phyloP scores from a whole-genome alignment of 768 basidiomycete species.

The Pulveroboletus sp. region DNA sequence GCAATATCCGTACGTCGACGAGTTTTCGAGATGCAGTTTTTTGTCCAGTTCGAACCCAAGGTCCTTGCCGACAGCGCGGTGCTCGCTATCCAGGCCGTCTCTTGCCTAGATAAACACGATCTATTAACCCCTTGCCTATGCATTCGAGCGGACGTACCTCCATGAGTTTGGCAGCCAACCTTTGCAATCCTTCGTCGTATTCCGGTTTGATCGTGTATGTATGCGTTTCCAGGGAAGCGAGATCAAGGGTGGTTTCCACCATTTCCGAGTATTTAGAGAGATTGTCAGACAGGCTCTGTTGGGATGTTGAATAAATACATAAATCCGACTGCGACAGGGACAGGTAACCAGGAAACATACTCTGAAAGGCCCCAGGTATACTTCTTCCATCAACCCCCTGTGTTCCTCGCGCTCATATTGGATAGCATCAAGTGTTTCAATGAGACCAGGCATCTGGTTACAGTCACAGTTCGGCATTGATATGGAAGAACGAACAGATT shows the following conservation, averaged over 20 bases:
- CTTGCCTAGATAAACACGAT: slow-evolving; percentile 51
- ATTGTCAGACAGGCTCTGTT: slow-evolving; percentile 57
- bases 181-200: slow-evolving; percentile 74
- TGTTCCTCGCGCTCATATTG: slow-evolving; percentile 44
- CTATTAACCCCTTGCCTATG: too few relatives aligned
- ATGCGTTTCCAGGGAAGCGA: slow-evolving; percentile 79
- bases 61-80: slow-evolving; percentile 61
- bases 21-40: slow-evolving; percentile 94
- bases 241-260: slow-evolving; percentile 94
- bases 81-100: slow-evolving; percentile 81
- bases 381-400: slow-evolving; percentile 57
- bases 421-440: slow-evolving; percentile 55
- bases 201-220: slow-evolving; percentile 91
- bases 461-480: neutral
- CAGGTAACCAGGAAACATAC: slow-evolving; percentile 39
- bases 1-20: slow-evolving; percentile 84
- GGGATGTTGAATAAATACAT: too few relatives aligned
- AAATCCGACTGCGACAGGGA: too few relatives aligned
- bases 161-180: slow-evolving; percentile 62
- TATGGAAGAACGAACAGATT: neutral
- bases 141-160: slow-evolving; percentile 47
- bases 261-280: slow-evolving; percentile 84
- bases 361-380: slow-evolving; percentile 58
- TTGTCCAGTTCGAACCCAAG: slow-evolving; percentile 85
- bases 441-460: slow-evolving; percentile 69